Conservation (phyloP, 306 rosid genomes). For the Ceratonia siliqua region DNA sequence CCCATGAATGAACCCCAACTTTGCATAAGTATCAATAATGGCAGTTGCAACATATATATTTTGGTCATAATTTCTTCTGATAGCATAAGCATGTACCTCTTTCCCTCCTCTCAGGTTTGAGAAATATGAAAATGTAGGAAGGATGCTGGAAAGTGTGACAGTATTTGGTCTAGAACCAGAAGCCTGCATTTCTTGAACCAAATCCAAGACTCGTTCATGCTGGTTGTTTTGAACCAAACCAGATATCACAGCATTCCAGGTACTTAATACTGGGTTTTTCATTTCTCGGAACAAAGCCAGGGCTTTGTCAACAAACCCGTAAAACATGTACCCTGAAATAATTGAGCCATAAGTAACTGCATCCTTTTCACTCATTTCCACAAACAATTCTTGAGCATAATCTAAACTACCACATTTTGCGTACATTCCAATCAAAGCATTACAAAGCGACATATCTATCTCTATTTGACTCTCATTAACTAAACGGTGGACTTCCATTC, state of each 20-base stretch:
- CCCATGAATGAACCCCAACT: constrained; percentile 65
- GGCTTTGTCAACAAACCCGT: constrained; percentile 69
- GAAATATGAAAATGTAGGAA: constrained; percentile 59
- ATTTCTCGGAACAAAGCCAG: constrained; percentile 54
- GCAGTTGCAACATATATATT: constrained; percentile 72
- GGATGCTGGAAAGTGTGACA: constrained; percentile 68
- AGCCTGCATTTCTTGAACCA: constrained; percentile 60
- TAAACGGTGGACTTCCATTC: constrained; percentile 65
- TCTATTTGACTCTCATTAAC: constrained; percentile 50
- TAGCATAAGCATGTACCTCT: constrained; percentile 77
- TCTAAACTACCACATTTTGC: constrained; percentile 85
- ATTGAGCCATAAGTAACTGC: constrained; percentile 69
- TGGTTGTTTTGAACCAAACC: constrained; percentile 77
- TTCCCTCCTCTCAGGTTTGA: constrained; percentile 69
- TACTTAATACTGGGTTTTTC: constrained; percentile 48
- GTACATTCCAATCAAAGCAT: constrained; percentile 75
- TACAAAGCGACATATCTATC: constrained; percentile 58
- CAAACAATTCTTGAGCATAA: constrained; percentile 67
- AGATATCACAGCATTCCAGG: constrained; percentile 81
- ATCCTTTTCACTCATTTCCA: constrained; percentile 70
- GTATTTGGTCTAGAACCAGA: constrained; percentile 64
- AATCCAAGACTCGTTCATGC: constrained; percentile 48
- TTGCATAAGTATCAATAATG: constrained; percentile 69
- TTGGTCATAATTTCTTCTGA: constrained; percentile 52
- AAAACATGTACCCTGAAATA: constrained; percentile 73